Evolutionary conservation across 768 basidiomycete species (phyloP).

Genomic region (Lactifluus subvellereus): DNA sequence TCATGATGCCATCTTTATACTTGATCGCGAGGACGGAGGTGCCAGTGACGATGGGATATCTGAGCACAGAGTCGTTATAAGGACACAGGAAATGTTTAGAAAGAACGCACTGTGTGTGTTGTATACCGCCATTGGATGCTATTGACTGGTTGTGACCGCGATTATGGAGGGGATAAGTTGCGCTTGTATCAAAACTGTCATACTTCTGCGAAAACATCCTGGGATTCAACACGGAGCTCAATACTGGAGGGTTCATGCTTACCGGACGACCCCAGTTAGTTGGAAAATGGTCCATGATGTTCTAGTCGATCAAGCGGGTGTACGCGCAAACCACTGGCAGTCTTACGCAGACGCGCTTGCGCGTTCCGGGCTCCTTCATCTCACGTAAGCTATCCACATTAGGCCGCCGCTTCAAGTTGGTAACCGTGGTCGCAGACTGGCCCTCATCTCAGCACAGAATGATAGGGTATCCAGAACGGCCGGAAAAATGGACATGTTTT

Average conservation of each 20-base stretch:
- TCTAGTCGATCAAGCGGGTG: neutral
- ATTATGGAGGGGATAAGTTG: slow-evolving; percentile 69
- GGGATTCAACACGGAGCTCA: neutral
- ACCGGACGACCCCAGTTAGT: slow-evolving; percentile 62
- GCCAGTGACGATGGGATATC: slow-evolving; percentile 93
- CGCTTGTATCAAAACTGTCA: slow-evolving; percentile 69
- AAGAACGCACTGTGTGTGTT: slow-evolving; percentile 68
- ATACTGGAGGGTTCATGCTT: neutral
- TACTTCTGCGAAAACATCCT: slow-evolving; percentile 45
- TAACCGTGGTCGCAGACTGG: no score
- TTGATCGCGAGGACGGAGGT: slow-evolving; percentile 94
- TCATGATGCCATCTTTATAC: slow-evolving; percentile 95
- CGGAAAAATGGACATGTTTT: no score
- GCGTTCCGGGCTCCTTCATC: slow-evolving; percentile 5
- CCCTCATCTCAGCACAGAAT: no score
- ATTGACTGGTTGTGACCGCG: slow-evolving; percentile 41
- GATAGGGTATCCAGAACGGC: no score
- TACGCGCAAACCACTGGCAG: neutral
- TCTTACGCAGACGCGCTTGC: slow-evolving; percentile 11
- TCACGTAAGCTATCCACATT: slow-evolving; percentile 4
- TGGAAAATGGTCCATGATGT: slow-evolving; percentile 74
- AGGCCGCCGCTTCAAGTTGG: no score
- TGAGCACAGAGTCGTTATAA: slow-evolving; percentile 28
- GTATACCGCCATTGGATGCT: slow-evolving; percentile 54
- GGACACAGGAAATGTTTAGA: neutral